Base-by-base conservation (phyloP, 331 rosid species). In the Quercus phellos region DNA sequence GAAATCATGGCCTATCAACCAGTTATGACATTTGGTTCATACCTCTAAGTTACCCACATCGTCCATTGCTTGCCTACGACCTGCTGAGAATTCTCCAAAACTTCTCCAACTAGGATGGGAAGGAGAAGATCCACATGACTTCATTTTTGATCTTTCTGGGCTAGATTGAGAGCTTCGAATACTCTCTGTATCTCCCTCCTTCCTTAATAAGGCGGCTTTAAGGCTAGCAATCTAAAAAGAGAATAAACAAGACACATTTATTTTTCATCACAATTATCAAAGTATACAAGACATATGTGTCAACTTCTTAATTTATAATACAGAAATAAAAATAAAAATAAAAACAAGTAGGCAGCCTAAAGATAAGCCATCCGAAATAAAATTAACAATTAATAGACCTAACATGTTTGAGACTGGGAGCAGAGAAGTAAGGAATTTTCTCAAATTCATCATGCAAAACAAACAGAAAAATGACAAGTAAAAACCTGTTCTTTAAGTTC, bases 401-500 rank as follows among this genome's bases (percentile, higher is more conserved):
- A 29, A 30, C 46, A 29, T 30, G 16, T 64, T 64, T 12, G 4
- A 27, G 29, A 13, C 12, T 64, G 43, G 13, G 50, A 64, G 32
- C 12, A 64, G 30, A 32, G 18, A 18, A 61, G 42, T 13, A 1
- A 17, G 5, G 70, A 42, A 53, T n/a, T 66, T 54, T 51, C 21
- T 27, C 50, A 27, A 53, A 55, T 26, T n/a, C 17, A 55, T 9
- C 51, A 29, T 17, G n/a, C 21, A 69, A 38, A 27, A 53, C 35
- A 19, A 11, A 64, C 29, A n/a, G 70, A 34, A 21, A 61, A 17
- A 34, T 14, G 24, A 51, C n/a, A 42, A 5, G 42, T 24, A 50
- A 76, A 72, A 73, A 95, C 98, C 97, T 95, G 98, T 78, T 93
- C 99, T 83, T 83, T 93, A 32, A 95, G 97, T 72, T 95, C 98